Percentiles rank a stretch among this genome's conserved stretches.
phyloP scores from a whole-genome alignment of 1,284 basidiomycete species.

The Heterobasidion parviporum region DNA sequence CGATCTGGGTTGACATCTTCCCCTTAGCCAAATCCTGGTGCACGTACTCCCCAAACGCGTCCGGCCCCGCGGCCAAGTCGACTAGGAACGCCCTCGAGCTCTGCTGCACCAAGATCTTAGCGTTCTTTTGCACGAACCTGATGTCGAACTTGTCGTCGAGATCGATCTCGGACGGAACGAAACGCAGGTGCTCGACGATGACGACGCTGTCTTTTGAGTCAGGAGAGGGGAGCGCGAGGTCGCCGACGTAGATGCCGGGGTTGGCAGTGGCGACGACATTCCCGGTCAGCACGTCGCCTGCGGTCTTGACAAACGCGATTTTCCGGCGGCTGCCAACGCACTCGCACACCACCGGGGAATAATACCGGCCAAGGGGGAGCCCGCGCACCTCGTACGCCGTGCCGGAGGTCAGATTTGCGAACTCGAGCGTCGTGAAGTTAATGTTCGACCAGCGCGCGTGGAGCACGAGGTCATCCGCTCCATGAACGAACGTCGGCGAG shows the following conservation, averaged over 20 bases:
- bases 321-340: constrained; percentile 31
- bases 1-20: constrained; percentile 47
- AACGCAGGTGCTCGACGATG: background rate
- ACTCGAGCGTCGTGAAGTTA: constrained; percentile 54
- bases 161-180: background rate
- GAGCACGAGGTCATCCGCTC: constrained; percentile 36
- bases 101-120: background rate
- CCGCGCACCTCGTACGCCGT: constrained; percentile 41
- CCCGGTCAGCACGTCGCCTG: constrained; percentile 52
- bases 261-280: constrained; percentile 54
- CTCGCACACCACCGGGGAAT: constrained; percentile 45
- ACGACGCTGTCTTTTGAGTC: constrained; percentile 15
- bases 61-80: constrained; percentile 5
- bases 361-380: constrained; percentile 57
- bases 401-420: constrained; percentile 43
- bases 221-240: constrained; percentile 41
- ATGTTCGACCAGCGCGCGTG: constrained; percentile 64
- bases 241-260: constrained; percentile 55
- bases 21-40: constrained; percentile 45
- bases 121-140: background rate
- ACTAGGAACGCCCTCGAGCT: background rate
- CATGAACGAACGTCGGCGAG: constrained; percentile 56
- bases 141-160: background rate
- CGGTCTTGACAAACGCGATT: constrained; percentile 57
- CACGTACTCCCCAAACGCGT: constrained; percentile 39